Evolutionary conservation across 1,139 yeast genomes (phyloP).

Genomic region (Yamadazyma epiphylla): DNA sequence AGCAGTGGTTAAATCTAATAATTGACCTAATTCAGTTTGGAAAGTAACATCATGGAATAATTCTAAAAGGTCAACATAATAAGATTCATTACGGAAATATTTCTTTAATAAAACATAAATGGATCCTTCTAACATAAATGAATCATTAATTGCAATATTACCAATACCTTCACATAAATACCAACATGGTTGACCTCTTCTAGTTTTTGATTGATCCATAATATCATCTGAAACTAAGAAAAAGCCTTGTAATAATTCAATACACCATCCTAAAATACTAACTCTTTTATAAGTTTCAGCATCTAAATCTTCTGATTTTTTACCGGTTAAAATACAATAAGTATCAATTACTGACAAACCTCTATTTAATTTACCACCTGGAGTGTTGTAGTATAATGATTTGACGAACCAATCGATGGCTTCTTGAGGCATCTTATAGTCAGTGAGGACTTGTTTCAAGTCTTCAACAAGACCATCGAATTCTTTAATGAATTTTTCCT

Average conservation of each 20-base stretch:
- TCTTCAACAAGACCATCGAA: constrained; percentile 82
- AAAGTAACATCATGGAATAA: constrained; percentile 92
- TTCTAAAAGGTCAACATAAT: constrained; percentile 88
- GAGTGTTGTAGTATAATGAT: constrained; percentile 79
- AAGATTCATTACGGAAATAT: constrained; percentile 76
- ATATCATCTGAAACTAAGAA: constrained; percentile 98
- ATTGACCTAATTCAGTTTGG: constrained; percentile 97
- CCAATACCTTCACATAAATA: constrained; percentile 77
- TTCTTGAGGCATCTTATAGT: constrained; percentile 80
- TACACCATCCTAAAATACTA: constrained; percentile 92
- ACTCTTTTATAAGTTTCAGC: constrained; percentile 75
- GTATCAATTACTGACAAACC: constrained; percentile 96
- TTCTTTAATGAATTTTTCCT: constrained; percentile 58
- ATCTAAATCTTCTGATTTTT: constrained; percentile 54
- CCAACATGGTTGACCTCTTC: constrained; percentile 99
- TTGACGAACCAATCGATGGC: constrained; percentile 84
- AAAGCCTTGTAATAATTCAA: constrained; percentile 93
- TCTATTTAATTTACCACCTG: constrained; percentile 96
- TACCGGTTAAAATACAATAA: constrained; percentile 71
- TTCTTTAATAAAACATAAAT: constrained; percentile 86
- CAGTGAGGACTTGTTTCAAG: constrained; percentile 55
- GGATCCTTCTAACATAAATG: constrained; percentile 95
- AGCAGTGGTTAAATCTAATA: constrained; percentile 91
- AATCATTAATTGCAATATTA: constrained; percentile 93
- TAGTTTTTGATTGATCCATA: constrained; percentile 96